Conservation (phyloP, 2,329 filamentous ascomycete genomes). For the Paracamarosporium sp. region DNA sequence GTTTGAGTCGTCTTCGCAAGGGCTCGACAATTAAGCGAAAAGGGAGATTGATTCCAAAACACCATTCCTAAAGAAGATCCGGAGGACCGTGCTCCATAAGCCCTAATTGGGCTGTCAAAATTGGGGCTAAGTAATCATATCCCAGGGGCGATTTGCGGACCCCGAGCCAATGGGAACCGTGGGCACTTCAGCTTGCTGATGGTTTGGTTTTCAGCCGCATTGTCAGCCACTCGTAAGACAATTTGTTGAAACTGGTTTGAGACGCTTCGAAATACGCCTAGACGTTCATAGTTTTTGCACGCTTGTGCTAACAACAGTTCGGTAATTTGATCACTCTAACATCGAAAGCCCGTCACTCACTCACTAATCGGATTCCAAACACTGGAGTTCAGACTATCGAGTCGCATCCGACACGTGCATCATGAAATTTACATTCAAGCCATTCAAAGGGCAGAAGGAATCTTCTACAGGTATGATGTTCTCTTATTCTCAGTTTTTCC, state of each 20-base stretch:
- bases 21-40: not conserved
- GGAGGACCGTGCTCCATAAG: not conserved
- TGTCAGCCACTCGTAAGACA: not conserved
- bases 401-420: not conserved
- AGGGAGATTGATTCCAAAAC: constrained; percentile 9
- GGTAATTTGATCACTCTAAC: constrained; percentile 1
- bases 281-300: too few species aligned
- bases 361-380: not conserved
- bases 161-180: not conserved
- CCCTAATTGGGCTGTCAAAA: not conserved
- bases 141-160: not conserved
- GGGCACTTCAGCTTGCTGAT: not conserved
- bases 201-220: not conserved
- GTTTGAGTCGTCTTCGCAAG: too few species aligned
- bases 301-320: not conserved
- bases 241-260: not conserved
- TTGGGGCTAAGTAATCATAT: not conserved
- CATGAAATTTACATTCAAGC: constrained; percentile 24
- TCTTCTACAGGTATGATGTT: constrained; percentile 10
- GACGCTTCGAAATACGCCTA: not conserved
- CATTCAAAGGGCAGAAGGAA: constrained; percentile 12
- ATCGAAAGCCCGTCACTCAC: not conserved
- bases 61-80: not conserved
- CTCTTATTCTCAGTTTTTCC: not conserved
- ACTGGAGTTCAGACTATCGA: not conserved